These are phyloP conservation scores for Phytophthora syringae DNA, from an alignment of 352 stramenopile species.

Conservation along the genomic window DNA sequence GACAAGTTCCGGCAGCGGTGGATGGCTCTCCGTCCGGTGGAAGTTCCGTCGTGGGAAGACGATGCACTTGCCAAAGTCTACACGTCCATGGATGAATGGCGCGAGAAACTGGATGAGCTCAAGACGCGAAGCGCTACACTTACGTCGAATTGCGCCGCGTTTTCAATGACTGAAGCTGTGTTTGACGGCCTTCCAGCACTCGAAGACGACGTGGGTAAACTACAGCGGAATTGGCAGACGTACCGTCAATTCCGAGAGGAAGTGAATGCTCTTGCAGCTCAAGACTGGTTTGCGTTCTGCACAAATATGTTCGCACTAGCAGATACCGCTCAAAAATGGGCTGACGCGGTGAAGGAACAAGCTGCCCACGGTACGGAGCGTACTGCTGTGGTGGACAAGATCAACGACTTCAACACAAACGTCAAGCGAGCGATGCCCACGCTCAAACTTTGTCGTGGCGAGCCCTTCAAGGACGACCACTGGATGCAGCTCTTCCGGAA, in stretches of 20 bases:
- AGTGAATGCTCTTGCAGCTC: constrained; percentile 58
- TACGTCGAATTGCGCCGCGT: constrained; percentile 85
- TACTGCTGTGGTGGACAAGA: constrained; percentile 74
- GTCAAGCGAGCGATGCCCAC: constrained; percentile 92
- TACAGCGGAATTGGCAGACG: constrained; percentile 84
- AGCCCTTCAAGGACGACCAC: constrained; percentile 97
- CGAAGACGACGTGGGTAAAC: constrained; percentile 73
- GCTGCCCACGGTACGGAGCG: constrained; percentile 49
- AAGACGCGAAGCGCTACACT: constrained; percentile 64
- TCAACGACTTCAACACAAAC: constrained; percentile 77
- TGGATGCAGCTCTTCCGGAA: constrained; percentile 95
- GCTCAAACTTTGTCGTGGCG: constrained; percentile 94
- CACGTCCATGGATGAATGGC: constrained; percentile 84
- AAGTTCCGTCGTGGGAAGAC: constrained; percentile 83
- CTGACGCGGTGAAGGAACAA: constrained; percentile 81
- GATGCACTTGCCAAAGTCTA: constrained; percentile 82
- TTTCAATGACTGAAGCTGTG: constrained; percentile 82
- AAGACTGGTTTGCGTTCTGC: constrained; percentile 96
- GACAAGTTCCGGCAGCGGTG: constrained; percentile 93
- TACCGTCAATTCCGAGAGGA: constrained; percentile 91
- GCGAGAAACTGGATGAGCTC: constrained; percentile 80
- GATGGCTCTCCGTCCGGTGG: constrained; percentile 85
- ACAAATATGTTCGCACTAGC: constrained; percentile 93
- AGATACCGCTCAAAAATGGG: constrained; percentile 93
- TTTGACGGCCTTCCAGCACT: constrained; percentile 87